phyloP scores from a whole-genome alignment of 306 rosid species.

The Sicyos edulis region DNA sequence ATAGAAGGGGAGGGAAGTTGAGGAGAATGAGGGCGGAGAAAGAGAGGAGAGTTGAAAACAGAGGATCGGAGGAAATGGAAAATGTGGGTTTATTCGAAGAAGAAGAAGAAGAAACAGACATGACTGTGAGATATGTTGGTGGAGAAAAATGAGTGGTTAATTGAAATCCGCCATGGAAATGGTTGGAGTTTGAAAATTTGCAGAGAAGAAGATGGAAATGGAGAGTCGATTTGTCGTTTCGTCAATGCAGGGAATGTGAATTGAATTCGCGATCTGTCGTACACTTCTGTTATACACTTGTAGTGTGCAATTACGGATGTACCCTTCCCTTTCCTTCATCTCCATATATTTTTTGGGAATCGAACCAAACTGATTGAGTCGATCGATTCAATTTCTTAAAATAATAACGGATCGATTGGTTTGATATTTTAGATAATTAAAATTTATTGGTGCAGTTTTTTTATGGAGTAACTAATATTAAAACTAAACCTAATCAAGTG shows the following conservation, averaged over 20 bases:
- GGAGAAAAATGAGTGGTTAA: too few species aligned
- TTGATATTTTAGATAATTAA: too few species aligned
- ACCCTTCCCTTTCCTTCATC: neutral
- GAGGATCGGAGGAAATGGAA: constrained; percentile 28
- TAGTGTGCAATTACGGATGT: neutral
- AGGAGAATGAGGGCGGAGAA: constrained; percentile 48
- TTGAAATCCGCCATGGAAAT: neutral
- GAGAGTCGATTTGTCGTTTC: neutral
- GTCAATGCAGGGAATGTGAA: neutral
- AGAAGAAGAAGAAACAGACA: neutral
- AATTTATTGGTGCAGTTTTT: too few species aligned
- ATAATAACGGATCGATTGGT: too few species aligned
- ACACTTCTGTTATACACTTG: neutral
- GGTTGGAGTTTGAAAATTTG: neutral
- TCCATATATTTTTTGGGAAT: too few species aligned
- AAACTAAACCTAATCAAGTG: too few species aligned
- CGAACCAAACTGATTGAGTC: too few species aligned
- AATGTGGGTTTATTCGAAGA: neutral
- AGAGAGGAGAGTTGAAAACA: constrained; percentile 58
- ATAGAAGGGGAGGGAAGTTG: constrained; percentile 46
- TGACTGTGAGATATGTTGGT: neutral
- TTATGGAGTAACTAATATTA: too few species aligned
- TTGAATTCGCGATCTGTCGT: neutral
- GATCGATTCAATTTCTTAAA: too few species aligned
- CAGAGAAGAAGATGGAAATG: neutral